Base-by-base conservation (phyloP, 305 asterid species). In the Fraxinus dipetala region DNA sequence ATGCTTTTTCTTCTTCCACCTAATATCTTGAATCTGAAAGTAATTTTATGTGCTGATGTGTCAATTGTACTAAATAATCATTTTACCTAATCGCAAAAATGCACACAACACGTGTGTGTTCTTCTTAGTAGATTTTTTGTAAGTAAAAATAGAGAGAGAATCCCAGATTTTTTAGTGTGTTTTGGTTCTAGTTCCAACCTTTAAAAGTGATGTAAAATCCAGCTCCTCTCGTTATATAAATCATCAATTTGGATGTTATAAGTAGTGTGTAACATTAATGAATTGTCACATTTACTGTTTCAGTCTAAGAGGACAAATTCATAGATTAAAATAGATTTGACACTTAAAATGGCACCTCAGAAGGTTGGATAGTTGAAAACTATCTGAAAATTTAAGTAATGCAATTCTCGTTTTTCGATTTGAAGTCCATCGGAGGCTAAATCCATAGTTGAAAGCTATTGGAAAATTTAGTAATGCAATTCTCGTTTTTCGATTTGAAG, bases 11-110 rank as follows among this genome's bases (percentile, higher is more conserved):
- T 73, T 59, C 67, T 73, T 40, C 86, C 87, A 78, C 86, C 87
- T 65, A 85, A 36, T 79, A 78, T 78, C 80, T 81, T 83, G 83
- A 75, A 59, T 84, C 81, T 36, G 79, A 79, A 91, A 91, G 90
- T 89, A 89, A 76, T 81, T 80, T 69, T 87, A 81, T 89, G 91
- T 88, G 90, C 82, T 78, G 76, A 81, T 83, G 78, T 85, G 89
- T 70, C 86, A 81, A 81, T 28, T 65, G 6, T 16, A 79, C 75
- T 65, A 69, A n/a, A 26, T 75, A 80, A 84, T 80, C 82, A 67
- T 77, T 87, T 43, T 69, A 67, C 83, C 38, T 22, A 20, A 59
- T 83, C 38, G 72, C 48, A 32, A 30, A 31, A 30, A 13, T 0
- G 2, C 18, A 61, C 69, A 20, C 31, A 20, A 48, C 80, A 77